Conservation (phyloP, 768 basidiomycete genomes). For the Serpula lacrymans region DNA sequence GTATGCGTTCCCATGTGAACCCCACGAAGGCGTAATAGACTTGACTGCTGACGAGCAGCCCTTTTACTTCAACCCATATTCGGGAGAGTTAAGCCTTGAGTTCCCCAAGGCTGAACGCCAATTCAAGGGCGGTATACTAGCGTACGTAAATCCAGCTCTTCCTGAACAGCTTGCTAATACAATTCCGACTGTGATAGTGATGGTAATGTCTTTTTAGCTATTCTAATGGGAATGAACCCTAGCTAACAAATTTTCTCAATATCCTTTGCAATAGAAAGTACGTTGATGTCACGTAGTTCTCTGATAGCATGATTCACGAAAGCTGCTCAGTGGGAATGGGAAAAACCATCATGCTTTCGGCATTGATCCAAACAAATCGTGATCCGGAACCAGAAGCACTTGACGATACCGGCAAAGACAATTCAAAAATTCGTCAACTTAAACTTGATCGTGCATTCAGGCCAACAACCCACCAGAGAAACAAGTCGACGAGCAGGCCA, state of each 20-base stretch:
- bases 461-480: constrained; percentile 32
- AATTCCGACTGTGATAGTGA: background rate
- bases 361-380: constrained; percentile 79
- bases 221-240: constrained; percentile 20
- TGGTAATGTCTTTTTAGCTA: constrained; percentile 27
- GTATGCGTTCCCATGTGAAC: constrained; percentile 69
- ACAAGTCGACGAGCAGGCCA: constrained; percentile 26
- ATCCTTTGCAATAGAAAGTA: constrained; percentile 43
- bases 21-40: constrained; percentile 61
- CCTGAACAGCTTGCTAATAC: constrained; percentile 7
- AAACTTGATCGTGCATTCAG: constrained; percentile 65
- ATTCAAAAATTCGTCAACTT: constrained; percentile 50
- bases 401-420: constrained; percentile 21
- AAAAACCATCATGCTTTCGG: constrained; percentile 91
- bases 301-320: constrained; percentile 5
- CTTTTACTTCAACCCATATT: constrained; percentile 91
- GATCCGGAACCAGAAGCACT: constrained; percentile 39
- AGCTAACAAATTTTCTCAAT: constrained; percentile 7
- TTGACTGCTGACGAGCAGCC: constrained; percentile 73
- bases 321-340: constrained; percentile 81
- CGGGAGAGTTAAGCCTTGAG: constrained; percentile 80
- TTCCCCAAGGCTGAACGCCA: constrained; percentile 80
- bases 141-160: constrained; percentile 45
- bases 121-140: constrained; percentile 85
- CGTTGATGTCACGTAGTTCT: constrained; percentile 16